Evolutionary conservation across 495 filamentous ascomycete genomes (phyloP).

Genomic region (Penicillium angulare): DNA sequence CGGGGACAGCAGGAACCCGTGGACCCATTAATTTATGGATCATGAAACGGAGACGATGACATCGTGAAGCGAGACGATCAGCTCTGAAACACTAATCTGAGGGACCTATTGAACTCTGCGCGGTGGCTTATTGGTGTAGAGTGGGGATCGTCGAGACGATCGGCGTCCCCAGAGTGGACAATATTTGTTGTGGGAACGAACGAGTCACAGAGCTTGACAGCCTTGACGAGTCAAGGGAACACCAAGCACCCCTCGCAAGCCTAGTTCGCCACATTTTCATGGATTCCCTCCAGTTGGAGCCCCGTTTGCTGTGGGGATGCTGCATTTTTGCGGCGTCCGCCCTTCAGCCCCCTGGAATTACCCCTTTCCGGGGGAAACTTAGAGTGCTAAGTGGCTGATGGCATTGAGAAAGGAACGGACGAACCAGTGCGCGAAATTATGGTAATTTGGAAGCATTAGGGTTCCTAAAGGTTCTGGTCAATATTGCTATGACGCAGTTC

Average conservation of each 20-base stretch:
- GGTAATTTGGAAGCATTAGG: background rate
- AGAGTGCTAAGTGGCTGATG: background rate
- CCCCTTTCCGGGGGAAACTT: background rate
- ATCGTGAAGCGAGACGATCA: conserved; percentile 1
- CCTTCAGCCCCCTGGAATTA: background rate
- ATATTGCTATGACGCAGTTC: too few relatives aligned
- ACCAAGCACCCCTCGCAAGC: background rate
- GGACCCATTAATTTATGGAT: background rate
- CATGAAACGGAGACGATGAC: conserved; percentile 4
- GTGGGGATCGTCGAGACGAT: background rate
- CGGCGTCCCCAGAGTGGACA: background rate
- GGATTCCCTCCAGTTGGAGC: background rate
- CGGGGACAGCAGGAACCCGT: conserved; percentile 3
- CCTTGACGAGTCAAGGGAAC: background rate
- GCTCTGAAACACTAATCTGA: background rate
- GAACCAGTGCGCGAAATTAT: background rate
- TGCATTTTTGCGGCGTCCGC: background rate
- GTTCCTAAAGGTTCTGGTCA: too few relatives aligned
- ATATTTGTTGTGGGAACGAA: background rate
- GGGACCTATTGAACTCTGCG: background rate
- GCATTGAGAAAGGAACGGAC: background rate
- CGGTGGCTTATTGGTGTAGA: background rate
- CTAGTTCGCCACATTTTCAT: background rate
- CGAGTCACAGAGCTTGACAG: background rate
- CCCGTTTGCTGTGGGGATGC: background rate